phyloP scores from a whole-genome alignment of 2,329 filamentous ascomycete genomes.

The Sclerotinia sclerotiorum region DNA sequence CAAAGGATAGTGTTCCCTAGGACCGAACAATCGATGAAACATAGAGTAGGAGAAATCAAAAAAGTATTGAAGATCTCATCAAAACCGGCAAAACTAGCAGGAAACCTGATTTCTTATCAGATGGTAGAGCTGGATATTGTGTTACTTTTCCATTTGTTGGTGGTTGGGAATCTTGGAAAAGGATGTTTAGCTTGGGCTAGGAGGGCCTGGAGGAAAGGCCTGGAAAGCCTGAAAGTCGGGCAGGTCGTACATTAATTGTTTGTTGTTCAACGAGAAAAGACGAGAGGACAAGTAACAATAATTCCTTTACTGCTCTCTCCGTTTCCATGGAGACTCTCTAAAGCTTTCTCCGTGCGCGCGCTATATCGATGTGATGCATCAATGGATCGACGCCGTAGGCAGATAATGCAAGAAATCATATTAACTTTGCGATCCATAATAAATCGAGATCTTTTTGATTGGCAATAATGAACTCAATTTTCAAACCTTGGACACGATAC shows the following conservation, averaged over 20 bases:
- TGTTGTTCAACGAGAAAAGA: not conserved
- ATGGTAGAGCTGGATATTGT: not conserved
- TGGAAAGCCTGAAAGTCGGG: not conserved
- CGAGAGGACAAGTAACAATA: not conserved
- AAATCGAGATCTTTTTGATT: not conserved
- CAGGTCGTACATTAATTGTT: not conserved
- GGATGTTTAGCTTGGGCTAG: not conserved
- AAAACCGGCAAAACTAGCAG: not conserved
- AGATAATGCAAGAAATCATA: not conserved
- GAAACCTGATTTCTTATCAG: slow-evolving; percentile 2
- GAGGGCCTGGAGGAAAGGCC: not conserved
- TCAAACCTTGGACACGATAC: not conserved
- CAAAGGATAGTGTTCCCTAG: not conserved
- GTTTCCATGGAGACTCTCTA: not conserved
- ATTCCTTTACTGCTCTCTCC: not conserved
- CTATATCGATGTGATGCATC: not conserved
- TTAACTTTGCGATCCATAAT: not conserved
- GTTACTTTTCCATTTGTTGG: not conserved
- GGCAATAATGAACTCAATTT: not conserved
- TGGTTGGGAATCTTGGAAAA: not conserved
- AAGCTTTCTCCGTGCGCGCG: too few species aligned
- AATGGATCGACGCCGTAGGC: not conserved
- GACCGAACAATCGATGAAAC: not conserved
- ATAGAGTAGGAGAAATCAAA: not conserved
- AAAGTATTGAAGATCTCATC: not conserved